Conservation (phyloP, 768 basidiomycete species). For the Tricholoma sp. region DNA sequence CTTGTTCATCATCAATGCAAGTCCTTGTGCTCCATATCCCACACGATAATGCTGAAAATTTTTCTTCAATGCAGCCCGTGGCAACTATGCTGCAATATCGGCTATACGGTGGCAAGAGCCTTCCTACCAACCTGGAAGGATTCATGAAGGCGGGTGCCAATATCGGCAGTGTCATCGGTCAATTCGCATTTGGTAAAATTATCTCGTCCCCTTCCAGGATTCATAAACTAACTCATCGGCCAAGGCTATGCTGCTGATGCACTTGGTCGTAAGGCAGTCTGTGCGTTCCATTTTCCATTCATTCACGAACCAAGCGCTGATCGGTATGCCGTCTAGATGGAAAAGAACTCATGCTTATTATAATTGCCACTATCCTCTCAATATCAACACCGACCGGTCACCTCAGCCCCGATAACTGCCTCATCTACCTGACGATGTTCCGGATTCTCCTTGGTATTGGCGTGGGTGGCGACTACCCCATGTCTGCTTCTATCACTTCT, state of each 20-base stretch:
- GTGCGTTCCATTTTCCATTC: conserved; percentile 22
- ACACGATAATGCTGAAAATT: neutral
- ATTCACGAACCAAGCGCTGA: neutral
- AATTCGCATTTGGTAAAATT: conserved; percentile 51
- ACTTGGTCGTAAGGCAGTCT: conserved; percentile 65
- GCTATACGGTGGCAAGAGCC: conserved; percentile 44
- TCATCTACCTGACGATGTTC: conserved; percentile 63
- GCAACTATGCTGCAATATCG: conserved; percentile 65
- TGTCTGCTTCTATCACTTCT: conserved; percentile 65
- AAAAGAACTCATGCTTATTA: conserved; percentile 78
- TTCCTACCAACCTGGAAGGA: conserved; percentile 55
- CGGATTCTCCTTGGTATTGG: conserved; percentile 75
- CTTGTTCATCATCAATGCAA: conserved; percentile 68
- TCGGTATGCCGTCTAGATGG: conserved; percentile 40
- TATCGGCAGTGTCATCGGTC: conserved; percentile 69
- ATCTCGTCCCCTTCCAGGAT: neutral
- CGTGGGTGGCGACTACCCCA: conserved; percentile 77
- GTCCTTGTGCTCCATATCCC: conserved; percentile 11
- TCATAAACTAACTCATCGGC: neutral
- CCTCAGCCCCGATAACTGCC: conserved; percentile 42
- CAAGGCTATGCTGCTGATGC: conserved; percentile 62
- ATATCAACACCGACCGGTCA: conserved; percentile 62
- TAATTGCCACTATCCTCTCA: conserved; percentile 68
- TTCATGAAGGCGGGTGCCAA: conserved; percentile 63
- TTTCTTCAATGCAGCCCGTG: conserved; percentile 42